phyloP scores from a whole-genome alignment of 2,329 filamentous ascomycete genomes.

The Elsinoe batatas region DNA sequence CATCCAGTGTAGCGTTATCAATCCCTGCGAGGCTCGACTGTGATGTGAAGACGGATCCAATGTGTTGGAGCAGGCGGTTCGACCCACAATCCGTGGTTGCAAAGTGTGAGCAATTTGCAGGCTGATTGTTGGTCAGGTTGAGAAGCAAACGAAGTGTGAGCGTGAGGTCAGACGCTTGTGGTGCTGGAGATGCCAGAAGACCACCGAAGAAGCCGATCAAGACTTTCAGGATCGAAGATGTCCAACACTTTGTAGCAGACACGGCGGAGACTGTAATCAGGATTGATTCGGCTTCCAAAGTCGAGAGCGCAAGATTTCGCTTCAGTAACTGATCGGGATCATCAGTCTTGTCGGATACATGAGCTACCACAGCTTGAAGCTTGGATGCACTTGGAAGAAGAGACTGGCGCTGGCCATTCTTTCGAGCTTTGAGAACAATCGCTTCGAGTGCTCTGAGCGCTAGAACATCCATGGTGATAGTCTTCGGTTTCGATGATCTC shows the following conservation, averaged over 20 bases:
- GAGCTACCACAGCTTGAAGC: conserved; percentile 28
- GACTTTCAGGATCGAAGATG: conserved; percentile 37
- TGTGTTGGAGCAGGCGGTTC: conserved; percentile 25
- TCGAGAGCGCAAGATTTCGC: conserved; percentile 4
- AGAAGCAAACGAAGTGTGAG: conserved; percentile 62
- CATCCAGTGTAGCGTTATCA: conserved; percentile 52
- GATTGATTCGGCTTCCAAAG: conserved; percentile 15
- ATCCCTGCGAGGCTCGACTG: conserved; percentile 19
- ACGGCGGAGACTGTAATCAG: conserved; percentile 4
- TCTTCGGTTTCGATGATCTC: conserved; percentile 42
- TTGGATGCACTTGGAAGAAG: neutral
- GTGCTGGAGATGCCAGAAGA: conserved; percentile 15
- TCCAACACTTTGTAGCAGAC: conserved; percentile 34
- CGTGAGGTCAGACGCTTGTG: conserved; percentile 12
- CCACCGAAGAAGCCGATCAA: conserved; percentile 25
- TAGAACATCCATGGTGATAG: conserved; percentile 53
- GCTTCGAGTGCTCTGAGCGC: conserved; percentile 45
- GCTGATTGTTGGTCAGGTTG: conserved; percentile 77
- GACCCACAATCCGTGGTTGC: conserved; percentile 43
- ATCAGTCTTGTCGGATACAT: conserved; percentile 35
- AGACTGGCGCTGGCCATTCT: conserved; percentile 4
- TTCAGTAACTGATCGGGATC: conserved; percentile 19
- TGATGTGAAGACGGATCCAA: conserved; percentile 21
- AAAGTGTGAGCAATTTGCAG: conserved; percentile 58
- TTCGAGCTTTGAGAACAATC: conserved; percentile 8